A percentile compares a stretch with the other conserved stretches of the same genome.
Evolutionary conservation across 2,329 filamentous ascomycete genomes (phyloP).

Genomic region (Esteya vermicola): DNA sequence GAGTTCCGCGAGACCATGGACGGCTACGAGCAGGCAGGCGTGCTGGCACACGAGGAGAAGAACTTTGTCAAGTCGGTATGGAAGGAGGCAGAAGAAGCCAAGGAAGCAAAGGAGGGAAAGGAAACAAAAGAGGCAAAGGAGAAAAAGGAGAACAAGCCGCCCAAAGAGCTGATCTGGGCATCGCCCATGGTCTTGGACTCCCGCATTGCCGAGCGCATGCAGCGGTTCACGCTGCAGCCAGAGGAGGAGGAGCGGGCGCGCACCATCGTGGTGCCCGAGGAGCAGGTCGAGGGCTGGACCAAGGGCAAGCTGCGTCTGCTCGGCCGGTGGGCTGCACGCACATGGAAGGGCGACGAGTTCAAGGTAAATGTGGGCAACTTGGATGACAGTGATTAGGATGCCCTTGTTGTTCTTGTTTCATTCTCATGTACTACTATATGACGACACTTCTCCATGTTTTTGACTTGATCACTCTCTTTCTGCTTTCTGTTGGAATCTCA

Average conservation of each 20-base stretch:
- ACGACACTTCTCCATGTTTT: background rate
- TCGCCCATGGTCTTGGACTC: constrained; percentile 62
- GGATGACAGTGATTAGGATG: background rate
- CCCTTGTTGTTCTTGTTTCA: background rate
- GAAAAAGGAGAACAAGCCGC: constrained; percentile 10
- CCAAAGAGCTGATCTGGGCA: constrained; percentile 60
- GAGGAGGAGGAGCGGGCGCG: constrained; percentile 57
- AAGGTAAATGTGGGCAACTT: constrained; percentile 13
- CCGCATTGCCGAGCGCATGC: constrained; percentile 66
- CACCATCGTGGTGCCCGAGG: constrained; percentile 47
- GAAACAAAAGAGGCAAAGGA: background rate
- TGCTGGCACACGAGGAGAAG: constrained; percentile 56
- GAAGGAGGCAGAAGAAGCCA: constrained; percentile 25
- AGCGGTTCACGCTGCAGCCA: constrained; percentile 53
- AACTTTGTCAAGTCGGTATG: constrained; percentile 76
- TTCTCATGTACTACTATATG: too few species aligned
- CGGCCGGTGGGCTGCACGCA: constrained; percentile 34
- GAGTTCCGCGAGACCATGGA: constrained; percentile 30
- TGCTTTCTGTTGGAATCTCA: too few species aligned
- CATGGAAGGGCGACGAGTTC: constrained; percentile 24
- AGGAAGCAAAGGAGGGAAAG: background rate
- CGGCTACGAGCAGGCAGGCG: constrained; percentile 44
- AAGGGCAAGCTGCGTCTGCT: constrained; percentile 43
- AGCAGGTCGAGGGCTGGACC: constrained; percentile 56
- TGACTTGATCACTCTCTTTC: background rate